Evolutionary conservation across 495 filamentous ascomycete species (phyloP).

Genomic region (Ascobolus immersus): DNA sequence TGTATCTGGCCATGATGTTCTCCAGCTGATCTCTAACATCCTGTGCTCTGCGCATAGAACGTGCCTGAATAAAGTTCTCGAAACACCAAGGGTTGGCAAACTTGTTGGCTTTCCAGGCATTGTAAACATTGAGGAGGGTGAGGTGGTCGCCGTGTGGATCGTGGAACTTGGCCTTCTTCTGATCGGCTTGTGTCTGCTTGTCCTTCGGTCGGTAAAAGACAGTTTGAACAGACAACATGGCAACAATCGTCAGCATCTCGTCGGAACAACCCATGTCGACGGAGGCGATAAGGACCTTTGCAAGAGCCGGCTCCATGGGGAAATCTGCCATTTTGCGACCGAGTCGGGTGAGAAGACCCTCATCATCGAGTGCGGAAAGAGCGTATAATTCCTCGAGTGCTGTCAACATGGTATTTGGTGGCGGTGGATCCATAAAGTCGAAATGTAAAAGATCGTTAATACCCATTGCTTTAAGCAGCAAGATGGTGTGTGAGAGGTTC

Average conservation of each 20-base stretch:
- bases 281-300: constrained; percentile 70
- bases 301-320: constrained; percentile 51
- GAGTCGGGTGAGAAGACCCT: constrained; percentile 76
- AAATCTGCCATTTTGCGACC: constrained; percentile 97
- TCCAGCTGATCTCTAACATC: constrained; percentile 82
- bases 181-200: constrained; percentile 83
- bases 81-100: constrained; percentile 80
- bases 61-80: constrained; percentile 91
- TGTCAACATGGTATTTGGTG: constrained; percentile 91
- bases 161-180: constrained; percentile 94
- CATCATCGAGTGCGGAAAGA: constrained; percentile 75
- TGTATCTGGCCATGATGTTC: constrained; percentile 76
- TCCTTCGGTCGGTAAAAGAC: constrained; percentile 92
- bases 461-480: constrained; percentile 98
- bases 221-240: constrained; percentile 66
- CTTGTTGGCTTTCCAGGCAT: constrained; percentile 63
- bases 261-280: constrained; percentile 75
- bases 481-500: constrained; percentile 79
- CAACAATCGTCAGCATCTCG: constrained; percentile 80
- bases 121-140: constrained; percentile 89
- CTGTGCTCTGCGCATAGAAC: constrained; percentile 61
- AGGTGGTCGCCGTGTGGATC: constrained; percentile 86
- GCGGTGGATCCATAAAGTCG: constrained; percentile 96
- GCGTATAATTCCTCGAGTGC: constrained; percentile 90
- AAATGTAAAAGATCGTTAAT: constrained; percentile 96